Percentiles rank a stretch among this genome's conserved stretches.
phyloP scores from a whole-genome alignment of 2,329 filamentous ascomycete species.

The Teratosphaeria viscida region DNA sequence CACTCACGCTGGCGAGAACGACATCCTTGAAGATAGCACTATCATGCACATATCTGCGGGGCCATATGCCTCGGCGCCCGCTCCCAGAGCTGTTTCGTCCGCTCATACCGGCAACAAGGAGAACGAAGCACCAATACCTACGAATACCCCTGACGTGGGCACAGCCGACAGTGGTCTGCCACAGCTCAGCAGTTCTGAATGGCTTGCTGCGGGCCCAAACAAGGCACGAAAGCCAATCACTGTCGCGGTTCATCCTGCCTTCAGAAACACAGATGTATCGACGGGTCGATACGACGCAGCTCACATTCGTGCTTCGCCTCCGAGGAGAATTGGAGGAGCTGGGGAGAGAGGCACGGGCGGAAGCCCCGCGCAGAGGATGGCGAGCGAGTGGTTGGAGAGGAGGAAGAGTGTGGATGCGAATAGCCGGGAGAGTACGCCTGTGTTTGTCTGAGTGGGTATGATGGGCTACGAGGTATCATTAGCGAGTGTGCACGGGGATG shows the following conservation, averaged over 20 bases:
- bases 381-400: slow-evolving; percentile 20
- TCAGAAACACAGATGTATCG: slow-evolving; percentile 4
- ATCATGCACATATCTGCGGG: slow-evolving; percentile 24
- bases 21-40: slow-evolving; percentile 22
- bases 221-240: slow-evolving; percentile 2
- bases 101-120: slow-evolving; percentile 9
- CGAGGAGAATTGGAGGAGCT: background rate
- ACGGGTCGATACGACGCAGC: background rate
- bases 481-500: background rate
- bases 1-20: background rate
- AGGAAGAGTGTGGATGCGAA: slow-evolving; percentile 1
- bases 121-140: slow-evolving; percentile 7
- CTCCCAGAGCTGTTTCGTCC: background rate
- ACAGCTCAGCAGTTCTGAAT: slow-evolving; percentile 20
- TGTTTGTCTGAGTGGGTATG: slow-evolving; percentile 15
- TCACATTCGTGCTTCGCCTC: background rate
- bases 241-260: slow-evolving; percentile 4
- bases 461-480: background rate
- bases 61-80: slow-evolving; percentile 18
- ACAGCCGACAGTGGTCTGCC: slow-evolving; percentile 9
- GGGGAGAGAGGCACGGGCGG: slow-evolving; percentile 2
- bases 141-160: background rate
- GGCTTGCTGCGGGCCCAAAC: slow-evolving; percentile 17
- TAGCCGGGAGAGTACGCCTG: slow-evolving; percentile 10
- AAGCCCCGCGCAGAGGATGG: slow-evolving; percentile 16